Evolutionary conservation across 2,329 filamentous ascomycete genomes (phyloP).

Genomic region (Apiospora pterosperma): DNA sequence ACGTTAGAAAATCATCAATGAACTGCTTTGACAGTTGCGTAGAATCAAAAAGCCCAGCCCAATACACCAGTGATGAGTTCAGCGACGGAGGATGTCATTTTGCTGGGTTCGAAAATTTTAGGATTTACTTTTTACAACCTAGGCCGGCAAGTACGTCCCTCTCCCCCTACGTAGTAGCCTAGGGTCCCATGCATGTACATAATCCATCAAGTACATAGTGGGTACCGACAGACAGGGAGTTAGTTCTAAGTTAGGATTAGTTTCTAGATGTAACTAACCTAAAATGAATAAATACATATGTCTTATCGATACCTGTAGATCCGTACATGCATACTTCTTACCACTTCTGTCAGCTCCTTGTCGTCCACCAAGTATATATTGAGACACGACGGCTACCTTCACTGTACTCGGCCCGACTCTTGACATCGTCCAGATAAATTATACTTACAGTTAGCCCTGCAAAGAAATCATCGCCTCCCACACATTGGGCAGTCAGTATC

Average conservation of each 20-base stretch:
- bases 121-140: background rate
- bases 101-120: constrained; percentile 1
- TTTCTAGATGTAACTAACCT: too few species aligned
- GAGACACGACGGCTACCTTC: background rate
- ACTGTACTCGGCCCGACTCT: background rate
- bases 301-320: too few species aligned
- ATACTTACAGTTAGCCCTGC: background rate
- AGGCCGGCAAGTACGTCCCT: background rate
- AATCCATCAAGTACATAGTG: too few species aligned
- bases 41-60: background rate
- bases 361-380: background rate
- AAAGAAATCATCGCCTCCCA: background rate
- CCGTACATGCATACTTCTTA: too few species aligned
- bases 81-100: background rate
- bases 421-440: background rate
- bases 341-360: too few species aligned
- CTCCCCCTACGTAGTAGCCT: too few species aligned
- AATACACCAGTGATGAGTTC: background rate
- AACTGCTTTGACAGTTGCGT: background rate
- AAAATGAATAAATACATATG: too few species aligned
- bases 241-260: too few species aligned
- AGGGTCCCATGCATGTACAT: too few species aligned
- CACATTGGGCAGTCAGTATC: background rate
- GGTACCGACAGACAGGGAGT: background rate
- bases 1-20: background rate